These are phyloP conservation scores for Globisporangium acanthophoron DNA, from an alignment of 352 stramenopile species.

Conservation along the genomic window DNA sequence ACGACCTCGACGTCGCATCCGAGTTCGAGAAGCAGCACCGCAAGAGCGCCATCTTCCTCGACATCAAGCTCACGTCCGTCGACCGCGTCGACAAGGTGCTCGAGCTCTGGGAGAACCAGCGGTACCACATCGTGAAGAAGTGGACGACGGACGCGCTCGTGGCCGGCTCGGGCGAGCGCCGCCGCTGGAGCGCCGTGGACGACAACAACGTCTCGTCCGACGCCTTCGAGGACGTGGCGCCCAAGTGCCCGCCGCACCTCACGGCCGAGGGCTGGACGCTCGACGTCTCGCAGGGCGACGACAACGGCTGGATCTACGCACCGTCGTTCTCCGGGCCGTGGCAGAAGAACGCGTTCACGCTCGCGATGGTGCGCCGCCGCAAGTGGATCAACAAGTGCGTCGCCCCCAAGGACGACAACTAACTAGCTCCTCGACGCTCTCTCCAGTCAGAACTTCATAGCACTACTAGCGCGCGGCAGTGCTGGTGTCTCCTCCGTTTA, in stretches of 20 bases:
- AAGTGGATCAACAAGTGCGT: slow-evolving; percentile 82
- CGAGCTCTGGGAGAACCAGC: slow-evolving; percentile 84
- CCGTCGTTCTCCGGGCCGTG: slow-evolving; percentile 68
- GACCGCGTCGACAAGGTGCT: slow-evolving; percentile 58
- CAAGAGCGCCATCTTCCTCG: slow-evolving; percentile 53
- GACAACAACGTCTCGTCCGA: slow-evolving; percentile 58
- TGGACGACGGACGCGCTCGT: slow-evolving; percentile 64
- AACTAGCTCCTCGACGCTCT: background rate
- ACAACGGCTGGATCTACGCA: slow-evolving; percentile 84
- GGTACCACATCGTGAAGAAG: slow-evolving; percentile 70
- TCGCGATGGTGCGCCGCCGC: slow-evolving; percentile 71
- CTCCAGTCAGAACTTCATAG: no score
- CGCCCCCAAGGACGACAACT: slow-evolving; percentile 11
- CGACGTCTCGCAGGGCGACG: slow-evolving; percentile 71
- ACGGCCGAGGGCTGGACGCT: slow-evolving; percentile 68
- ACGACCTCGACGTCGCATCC: slow-evolving; percentile 44
- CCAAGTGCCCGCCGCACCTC: slow-evolving; percentile 48
- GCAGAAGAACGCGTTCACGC: slow-evolving; percentile 69
- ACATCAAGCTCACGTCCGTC: slow-evolving; percentile 44
- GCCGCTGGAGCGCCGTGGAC: slow-evolving; percentile 60
- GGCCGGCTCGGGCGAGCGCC: slow-evolving; percentile 46
- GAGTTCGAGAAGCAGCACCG: slow-evolving; percentile 57
- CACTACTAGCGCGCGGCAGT: background rate
- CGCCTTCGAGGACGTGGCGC: slow-evolving; percentile 62
- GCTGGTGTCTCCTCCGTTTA: background rate